Evolutionary conservation across 2,329 filamentous ascomycete species (phyloP), one percentile per base, ranked within the genome.

Genomic region (Aspergillus spinulosporus): DNA sequence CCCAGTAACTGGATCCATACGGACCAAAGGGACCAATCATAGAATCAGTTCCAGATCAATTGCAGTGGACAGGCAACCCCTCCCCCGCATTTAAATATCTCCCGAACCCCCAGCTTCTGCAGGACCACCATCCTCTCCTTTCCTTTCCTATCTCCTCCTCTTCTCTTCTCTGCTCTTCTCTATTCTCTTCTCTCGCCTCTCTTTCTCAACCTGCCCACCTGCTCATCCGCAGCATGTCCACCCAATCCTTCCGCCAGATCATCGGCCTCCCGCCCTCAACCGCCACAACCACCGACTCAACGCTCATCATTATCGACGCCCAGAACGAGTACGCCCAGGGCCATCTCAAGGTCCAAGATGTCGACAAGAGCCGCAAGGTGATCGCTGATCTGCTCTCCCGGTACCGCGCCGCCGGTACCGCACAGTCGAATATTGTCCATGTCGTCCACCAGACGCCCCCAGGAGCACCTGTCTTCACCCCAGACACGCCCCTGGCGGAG

Each of bases 261-360:
- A 65, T 88, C 53, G 85, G 85, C 56, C 73, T 80, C 9, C 67
- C 76, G 8, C 78, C 80, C 28, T 84, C 82, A 11, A 82, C 80
- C 0, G 85, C 85, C 5, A 81, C 82, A 0, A 74, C 80, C 0
- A 68, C 71, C 43, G 84, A 88, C 72, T 84, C 81, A 60, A 80
- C 81, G 1, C 78, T 89, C 44, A 72, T 89, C 64, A 88, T 89
- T 70, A 85, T 88, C 66, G 86, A 89, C 67, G 86, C 86, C 1
- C 87, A 89, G 65, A 88, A 88, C 66, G 87, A 89, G 72, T 88
- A 86, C 60, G 72, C 62, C 44, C 42, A 58, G 2, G 87, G 86
- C 46, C 74, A 78, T 3, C 78, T 89, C 0, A 77, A 80, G 21
- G 82, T 85, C 36, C 73, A 77, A 40, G 79, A 86, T 58, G 78